Percentiles rank a stretch among this genome's conserved stretches.
Evolutionary conservation across 2,329 filamentous ascomycete species (phyloP).

Genomic region (Calonectria pseudoreteaudii): DNA sequence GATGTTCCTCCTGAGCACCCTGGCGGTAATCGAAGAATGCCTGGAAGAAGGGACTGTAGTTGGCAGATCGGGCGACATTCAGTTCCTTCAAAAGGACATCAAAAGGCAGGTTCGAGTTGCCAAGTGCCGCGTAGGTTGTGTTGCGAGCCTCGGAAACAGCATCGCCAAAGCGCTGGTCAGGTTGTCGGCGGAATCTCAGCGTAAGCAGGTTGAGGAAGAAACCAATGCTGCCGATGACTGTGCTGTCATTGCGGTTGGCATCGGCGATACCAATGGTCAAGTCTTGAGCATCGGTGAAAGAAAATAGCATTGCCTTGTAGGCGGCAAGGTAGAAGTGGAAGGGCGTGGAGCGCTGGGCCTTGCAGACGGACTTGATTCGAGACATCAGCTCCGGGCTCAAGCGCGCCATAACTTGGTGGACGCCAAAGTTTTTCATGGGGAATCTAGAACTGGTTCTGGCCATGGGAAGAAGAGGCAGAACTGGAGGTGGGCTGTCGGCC

Average conservation of each 20-base stretch:
- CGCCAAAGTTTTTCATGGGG: background rate
- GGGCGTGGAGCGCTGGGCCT: background rate
- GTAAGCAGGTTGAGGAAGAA: slow-evolving; percentile 22
- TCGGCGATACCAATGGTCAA: slow-evolving; percentile 20
- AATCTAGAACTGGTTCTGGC: background rate
- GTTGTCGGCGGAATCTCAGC: slow-evolving; percentile 7
- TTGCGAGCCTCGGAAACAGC: background rate
- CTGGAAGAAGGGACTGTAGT: slow-evolving; percentile 15
- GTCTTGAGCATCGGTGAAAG: background rate
- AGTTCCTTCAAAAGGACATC: slow-evolving; percentile 6
- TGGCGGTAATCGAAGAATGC: background rate
- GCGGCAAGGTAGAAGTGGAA: slow-evolving; percentile 21
- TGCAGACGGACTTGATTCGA: slow-evolving; percentile 6
- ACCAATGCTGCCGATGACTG: background rate
- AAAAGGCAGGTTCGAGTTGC: background rate
- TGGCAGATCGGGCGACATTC: background rate
- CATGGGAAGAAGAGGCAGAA: background rate
- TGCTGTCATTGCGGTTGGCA: background rate
- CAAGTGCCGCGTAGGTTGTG: background rate
- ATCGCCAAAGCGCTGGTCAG: background rate
- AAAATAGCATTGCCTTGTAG: slow-evolving; percentile 10
- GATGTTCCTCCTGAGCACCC: background rate
- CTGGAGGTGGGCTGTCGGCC: background rate
- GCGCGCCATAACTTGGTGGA: background rate
- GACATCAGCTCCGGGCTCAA: background rate